These are phyloP conservation scores for Phaseolus coccineus DNA, from an alignment of 331 rosid genomes.

Conservation along the genomic window DNA sequence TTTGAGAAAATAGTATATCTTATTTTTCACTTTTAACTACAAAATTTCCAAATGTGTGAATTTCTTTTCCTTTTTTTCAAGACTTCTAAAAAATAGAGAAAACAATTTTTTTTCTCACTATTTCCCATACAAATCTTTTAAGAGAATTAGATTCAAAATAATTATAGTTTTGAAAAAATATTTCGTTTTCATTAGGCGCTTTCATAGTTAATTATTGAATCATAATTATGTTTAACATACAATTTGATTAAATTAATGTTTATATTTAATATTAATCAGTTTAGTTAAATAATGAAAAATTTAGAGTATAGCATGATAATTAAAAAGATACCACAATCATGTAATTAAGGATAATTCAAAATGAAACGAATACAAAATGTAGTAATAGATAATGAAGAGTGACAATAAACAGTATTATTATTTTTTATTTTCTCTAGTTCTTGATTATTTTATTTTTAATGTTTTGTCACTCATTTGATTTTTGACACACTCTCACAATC, in stretches of 20 bases:
- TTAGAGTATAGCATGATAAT: background rate
- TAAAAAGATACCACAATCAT: background rate
- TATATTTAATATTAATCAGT: background rate
- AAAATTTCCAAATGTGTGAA: too few species aligned
- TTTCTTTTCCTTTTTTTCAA: too few species aligned
- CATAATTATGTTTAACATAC: background rate
- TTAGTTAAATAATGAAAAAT: background rate
- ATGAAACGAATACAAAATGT: background rate
- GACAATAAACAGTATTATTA: background rate
- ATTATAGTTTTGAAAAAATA: too few species aligned
- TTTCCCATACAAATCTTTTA: background rate
- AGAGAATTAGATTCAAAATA: too few species aligned
- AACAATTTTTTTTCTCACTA: too few species aligned
- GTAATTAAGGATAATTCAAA: background rate
- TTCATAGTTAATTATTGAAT: too few species aligned
- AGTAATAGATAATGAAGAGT: background rate
- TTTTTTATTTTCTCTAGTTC: background rate
- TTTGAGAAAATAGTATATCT: too few species aligned
- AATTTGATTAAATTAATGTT: background rate
- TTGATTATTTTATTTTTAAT: background rate
- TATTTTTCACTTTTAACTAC: too few species aligned
- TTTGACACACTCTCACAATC: background rate
- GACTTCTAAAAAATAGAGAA: too few species aligned
- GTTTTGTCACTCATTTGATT: background rate
- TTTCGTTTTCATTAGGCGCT: too few species aligned